These are phyloP conservation scores for Penicillium sp. DNA, from an alignment of 2,329 filamentous ascomycete genomes.

Conservation along the genomic window DNA sequence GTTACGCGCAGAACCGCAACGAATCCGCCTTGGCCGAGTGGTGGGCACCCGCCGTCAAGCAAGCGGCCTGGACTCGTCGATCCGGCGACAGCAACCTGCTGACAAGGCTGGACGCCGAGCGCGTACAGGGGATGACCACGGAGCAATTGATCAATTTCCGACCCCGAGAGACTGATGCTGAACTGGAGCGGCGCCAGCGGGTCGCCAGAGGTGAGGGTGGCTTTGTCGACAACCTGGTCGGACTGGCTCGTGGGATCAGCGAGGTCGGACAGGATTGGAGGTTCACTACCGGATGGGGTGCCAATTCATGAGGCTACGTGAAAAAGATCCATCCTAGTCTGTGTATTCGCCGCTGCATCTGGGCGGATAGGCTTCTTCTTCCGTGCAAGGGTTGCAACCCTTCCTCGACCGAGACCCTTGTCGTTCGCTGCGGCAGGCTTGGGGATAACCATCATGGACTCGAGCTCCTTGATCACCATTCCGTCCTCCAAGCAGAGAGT, in stretches of 20 bases:
- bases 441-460: no score
- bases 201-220: slow-evolving; percentile 21
- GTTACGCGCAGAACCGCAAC: slow-evolving; percentile 22
- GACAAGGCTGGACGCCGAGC: slow-evolving; percentile 18
- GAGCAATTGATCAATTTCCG: slow-evolving; percentile 12
- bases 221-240: slow-evolving; percentile 22
- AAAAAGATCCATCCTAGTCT: no score
- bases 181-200: slow-evolving; percentile 18
- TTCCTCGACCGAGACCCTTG: no score
- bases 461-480: no score
- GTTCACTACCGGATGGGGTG: slow-evolving; percentile 22
- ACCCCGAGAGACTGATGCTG: slow-evolving; percentile 11
- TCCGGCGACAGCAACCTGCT: slow-evolving; percentile 12
- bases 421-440: no score
- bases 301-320: background rate
- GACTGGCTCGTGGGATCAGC: slow-evolving; percentile 20
- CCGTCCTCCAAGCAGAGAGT: no score
- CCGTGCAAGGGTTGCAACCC: no score
- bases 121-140: slow-evolving; percentile 13
- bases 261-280: slow-evolving; percentile 23
- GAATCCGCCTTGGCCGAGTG: slow-evolving; percentile 27
- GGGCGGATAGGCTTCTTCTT: no score
- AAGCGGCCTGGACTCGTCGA: slow-evolving; percentile 30
- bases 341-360: no score
- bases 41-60: slow-evolving; percentile 32